Conservation (phyloP, 2,329 filamentous ascomycete genomes). For the Colletotrichum sidae region DNA sequence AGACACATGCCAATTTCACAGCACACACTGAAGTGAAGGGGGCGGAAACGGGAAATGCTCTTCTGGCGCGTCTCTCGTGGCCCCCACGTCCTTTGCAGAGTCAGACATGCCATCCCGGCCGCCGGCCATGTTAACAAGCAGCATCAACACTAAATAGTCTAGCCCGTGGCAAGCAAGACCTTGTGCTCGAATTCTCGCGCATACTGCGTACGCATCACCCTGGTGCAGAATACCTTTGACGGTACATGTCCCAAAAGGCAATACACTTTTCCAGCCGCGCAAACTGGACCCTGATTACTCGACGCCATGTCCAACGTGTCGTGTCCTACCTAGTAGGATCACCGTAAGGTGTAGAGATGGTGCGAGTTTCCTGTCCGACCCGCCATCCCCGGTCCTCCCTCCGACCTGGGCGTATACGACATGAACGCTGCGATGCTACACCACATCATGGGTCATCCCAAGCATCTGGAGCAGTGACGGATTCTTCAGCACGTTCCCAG, state of each 20-base stretch:
- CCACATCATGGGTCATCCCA: conserved; percentile 9
- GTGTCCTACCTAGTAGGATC: neutral
- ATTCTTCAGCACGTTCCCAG: neutral
- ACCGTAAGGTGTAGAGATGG: neutral
- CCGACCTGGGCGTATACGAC: neutral
- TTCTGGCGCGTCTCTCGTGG: conserved; percentile 20
- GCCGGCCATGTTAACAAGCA: conserved; percentile 1
- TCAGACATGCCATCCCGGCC: conserved; percentile 9
- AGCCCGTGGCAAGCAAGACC: conserved; percentile 22
- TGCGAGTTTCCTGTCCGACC: neutral
- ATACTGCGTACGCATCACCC: conserved; percentile 9
- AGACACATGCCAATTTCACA: conserved; percentile 25
- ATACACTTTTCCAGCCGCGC: neutral
- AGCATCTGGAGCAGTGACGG: neutral
- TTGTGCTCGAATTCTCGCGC: neutral
- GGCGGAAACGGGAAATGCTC: conserved; percentile 24
- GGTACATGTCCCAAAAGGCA: neutral
- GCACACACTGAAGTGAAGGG: conserved; percentile 13
- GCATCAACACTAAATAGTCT: neutral
- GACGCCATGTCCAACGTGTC: too few relatives aligned
- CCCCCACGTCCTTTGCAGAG: conserved; percentile 25
- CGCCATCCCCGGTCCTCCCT: conserved; percentile 10
- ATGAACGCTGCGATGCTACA: neutral
- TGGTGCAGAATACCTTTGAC: neutral
- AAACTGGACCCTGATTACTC: conserved; percentile 13